Conservation (phyloP, 108 stramenopile species). For the Nitzschia palea region DNA sequence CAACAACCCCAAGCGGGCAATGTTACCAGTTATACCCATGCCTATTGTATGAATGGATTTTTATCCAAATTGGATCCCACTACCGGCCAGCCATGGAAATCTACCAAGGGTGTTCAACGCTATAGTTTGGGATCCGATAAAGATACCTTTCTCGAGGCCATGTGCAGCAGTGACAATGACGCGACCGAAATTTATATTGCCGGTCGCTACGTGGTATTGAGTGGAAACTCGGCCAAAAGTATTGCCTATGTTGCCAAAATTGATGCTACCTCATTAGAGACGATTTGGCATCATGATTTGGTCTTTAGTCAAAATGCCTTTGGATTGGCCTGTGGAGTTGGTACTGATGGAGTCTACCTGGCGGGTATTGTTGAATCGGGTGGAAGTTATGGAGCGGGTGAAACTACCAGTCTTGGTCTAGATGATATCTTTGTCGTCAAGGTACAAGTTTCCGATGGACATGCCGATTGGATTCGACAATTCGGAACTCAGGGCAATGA, state of each 20-base stretch:
- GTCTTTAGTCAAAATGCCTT: conserved; percentile 6
- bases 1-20: background rate
- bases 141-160: conserved; percentile 25
- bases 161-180: conserved; percentile 3
- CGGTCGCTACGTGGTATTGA: background rate
- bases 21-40: background rate
- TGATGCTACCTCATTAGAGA: conserved; percentile 20
- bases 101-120: background rate
- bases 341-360: conserved; percentile 27
- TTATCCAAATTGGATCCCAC: conserved; percentile 24
- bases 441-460: conserved; percentile 27
- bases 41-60: conserved; percentile 14
- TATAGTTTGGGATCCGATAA: background rate
- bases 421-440: conserved; percentile 43
- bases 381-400: background rate
- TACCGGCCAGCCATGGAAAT: background rate
- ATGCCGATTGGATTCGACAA: conserved; percentile 33
- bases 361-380: conserved; percentile 32
- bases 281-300: conserved; percentile 19
- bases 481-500: conserved; percentile 43
- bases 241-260: conserved; percentile 22
- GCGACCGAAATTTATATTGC: conserved; percentile 12
- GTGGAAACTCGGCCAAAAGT: background rate
- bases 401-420: conserved; percentile 11
- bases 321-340: conserved; percentile 29